A percentile compares a stretch with the other conserved stretches of the same genome.
Evolutionary conservation across 495 filamentous ascomycete species (phyloP).

Genomic region (Filosporella fistucella): DNA sequence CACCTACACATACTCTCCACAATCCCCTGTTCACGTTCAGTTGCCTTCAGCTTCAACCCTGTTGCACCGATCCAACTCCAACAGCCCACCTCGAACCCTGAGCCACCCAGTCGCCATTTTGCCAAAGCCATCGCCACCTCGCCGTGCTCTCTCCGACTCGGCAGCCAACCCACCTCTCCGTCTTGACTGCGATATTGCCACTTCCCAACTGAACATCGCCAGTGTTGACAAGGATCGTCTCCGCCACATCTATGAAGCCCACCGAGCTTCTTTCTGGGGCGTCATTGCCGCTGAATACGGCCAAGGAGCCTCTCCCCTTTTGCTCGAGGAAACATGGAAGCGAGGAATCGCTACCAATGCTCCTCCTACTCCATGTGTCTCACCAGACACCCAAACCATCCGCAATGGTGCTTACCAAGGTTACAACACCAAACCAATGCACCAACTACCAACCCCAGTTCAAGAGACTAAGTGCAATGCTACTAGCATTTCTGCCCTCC

Average conservation of each 20-base stretch:
- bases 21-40: conserved; percentile 19
- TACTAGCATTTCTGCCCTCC: conserved; percentile 49
- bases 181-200: conserved; percentile 43
- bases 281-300: conserved; percentile 69
- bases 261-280: conserved; percentile 68
- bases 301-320: conserved; percentile 51
- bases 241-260: conserved; percentile 61
- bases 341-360: conserved; percentile 28
- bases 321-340: conserved; percentile 68
- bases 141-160: conserved; percentile 31
- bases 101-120: conserved; percentile 50
- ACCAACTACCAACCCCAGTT: conserved; percentile 20
- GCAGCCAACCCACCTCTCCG: conserved; percentile 29
- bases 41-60: conserved; percentile 23
- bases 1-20: conserved; percentile 20
- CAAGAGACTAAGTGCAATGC: conserved; percentile 32
- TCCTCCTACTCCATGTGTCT: conserved; percentile 28
- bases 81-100: conserved; percentile 29
- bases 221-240: conserved; percentile 64
- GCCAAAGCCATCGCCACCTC: conserved; percentile 52
- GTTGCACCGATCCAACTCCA: conserved; percentile 15
- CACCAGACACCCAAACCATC: conserved; percentile 20
- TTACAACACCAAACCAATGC: conserved; percentile 18
- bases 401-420: conserved; percentile 11
- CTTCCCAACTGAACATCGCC: conserved; percentile 25